phyloP scores from a whole-genome alignment of 2,329 filamentous ascomycete genomes.

The Fulvia fulva region DNA sequence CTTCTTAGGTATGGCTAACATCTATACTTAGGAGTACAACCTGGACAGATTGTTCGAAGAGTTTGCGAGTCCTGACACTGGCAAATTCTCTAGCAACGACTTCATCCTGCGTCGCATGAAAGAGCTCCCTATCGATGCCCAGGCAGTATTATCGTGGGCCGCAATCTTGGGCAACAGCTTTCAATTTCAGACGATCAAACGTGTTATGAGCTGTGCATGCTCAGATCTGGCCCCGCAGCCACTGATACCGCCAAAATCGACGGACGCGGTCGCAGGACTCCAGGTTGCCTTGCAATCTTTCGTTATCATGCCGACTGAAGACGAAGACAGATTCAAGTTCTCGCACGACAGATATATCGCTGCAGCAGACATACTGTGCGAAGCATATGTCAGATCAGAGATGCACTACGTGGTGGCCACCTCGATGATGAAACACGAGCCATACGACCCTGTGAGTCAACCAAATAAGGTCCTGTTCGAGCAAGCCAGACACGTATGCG shows the following conservation, averaged over 20 bases:
- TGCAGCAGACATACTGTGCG: constrained; percentile 67
- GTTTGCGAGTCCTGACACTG: constrained; percentile 73
- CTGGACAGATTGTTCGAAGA: constrained; percentile 81
- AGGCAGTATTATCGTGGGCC: constrained; percentile 80
- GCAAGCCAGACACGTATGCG: constrained; percentile 76
- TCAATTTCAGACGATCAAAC: constrained; percentile 75
- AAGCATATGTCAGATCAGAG: constrained; percentile 62
- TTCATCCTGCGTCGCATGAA: constrained; percentile 76
- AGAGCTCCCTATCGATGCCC: constrained; percentile 70
- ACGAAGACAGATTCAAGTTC: constrained; percentile 82
- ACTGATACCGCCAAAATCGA: constrained; percentile 54
- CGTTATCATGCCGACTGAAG: constrained; percentile 74
- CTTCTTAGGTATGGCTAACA: no score
- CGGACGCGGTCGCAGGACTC: constrained; percentile 73
- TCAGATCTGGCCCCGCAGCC: constrained; percentile 49
- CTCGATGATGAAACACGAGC: constrained; percentile 69
- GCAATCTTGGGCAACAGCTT: constrained; percentile 78
- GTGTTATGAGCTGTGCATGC: constrained; percentile 71
- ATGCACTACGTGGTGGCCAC: constrained; percentile 92
- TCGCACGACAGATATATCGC: constrained; percentile 83
- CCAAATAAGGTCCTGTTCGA: constrained; percentile 57
- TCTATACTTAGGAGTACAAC: no score
- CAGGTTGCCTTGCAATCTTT: constrained; percentile 76
- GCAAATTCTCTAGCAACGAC: constrained; percentile 73
- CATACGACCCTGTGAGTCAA: constrained; percentile 54